These are phyloP conservation scores for Escovopsis sp. DNA, from an alignment of 2,329 filamentous ascomycete species.

Conservation along the genomic window DNA sequence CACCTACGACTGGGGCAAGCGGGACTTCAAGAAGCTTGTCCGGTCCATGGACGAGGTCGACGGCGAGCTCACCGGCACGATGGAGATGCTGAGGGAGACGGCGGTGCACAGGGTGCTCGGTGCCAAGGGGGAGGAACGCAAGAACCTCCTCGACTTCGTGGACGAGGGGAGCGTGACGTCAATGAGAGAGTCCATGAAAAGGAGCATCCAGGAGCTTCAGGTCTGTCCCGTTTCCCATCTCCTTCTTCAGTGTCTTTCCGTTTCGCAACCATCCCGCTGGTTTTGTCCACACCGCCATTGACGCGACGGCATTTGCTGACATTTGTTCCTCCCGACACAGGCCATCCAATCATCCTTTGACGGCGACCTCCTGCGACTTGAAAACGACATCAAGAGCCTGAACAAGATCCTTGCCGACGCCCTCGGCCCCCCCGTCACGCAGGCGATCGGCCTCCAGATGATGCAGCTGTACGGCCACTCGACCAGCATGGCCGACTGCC, in stretches of 20 bases:
- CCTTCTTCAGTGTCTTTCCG: no score
- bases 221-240: constrained; percentile 22
- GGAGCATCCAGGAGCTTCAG: constrained; percentile 56
- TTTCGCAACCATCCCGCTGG: no score
- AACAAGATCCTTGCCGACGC: constrained; percentile 39
- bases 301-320: not conserved
- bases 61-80: constrained; percentile 47
- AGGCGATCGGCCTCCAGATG: constrained; percentile 38
- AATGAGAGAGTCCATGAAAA: constrained; percentile 52
- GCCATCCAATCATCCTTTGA: constrained; percentile 59
- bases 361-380: constrained; percentile 58
- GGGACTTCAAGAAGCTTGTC: constrained; percentile 47
- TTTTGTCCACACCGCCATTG: no score
- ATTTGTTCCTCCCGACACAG: constrained; percentile 18
- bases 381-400: constrained; percentile 55
- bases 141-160: constrained; percentile 60
- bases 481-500: constrained; percentile 64
- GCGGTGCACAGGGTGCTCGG: constrained; percentile 50
- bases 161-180: constrained; percentile 55
- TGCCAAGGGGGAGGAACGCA: constrained; percentile 40
- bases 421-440: constrained; percentile 18
- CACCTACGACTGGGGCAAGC: constrained; percentile 42
- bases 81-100: constrained; percentile 49
- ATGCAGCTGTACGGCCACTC: constrained; percentile 56
- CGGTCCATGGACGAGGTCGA: constrained; percentile 53